Conservation (phyloP, 2,329 filamentous ascomycete genomes). For the Sarocladiaceae sp. region DNA sequence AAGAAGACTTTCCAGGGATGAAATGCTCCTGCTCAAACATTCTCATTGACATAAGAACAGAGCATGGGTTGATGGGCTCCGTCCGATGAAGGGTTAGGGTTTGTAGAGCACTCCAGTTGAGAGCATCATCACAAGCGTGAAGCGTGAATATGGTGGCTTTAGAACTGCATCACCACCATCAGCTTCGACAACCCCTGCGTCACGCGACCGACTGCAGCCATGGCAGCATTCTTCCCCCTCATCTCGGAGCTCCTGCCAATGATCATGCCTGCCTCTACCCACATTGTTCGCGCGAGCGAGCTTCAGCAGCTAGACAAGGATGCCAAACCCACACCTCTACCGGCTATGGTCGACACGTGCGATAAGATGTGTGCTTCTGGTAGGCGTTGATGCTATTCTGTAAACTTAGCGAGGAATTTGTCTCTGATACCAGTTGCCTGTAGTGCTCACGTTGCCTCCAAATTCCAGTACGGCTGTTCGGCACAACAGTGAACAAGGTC, state of each 20-base stretch:
- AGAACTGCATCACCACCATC: background rate
- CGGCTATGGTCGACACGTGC: conserved; percentile 60
- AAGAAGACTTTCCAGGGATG: no score
- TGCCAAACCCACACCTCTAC: conserved; percentile 19
- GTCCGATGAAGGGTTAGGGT: no score
- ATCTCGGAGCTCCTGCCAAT: conserved; percentile 56
- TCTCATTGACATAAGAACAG: no score
- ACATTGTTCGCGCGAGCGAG: conserved; percentile 48
- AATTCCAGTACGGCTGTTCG: conserved; percentile 59
- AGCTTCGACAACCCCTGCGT: background rate
- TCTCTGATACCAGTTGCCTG: background rate
- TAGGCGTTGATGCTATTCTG: conserved; percentile 27
- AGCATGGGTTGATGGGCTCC: no score
- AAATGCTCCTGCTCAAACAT: no score
- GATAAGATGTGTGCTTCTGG: conserved; percentile 64
- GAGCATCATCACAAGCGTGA: background rate
- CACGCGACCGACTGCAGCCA: conserved; percentile 16
- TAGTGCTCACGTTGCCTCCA: conserved; percentile 61
- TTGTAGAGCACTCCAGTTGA: no score
- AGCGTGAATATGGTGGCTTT: no score
- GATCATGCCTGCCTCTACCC: conserved; percentile 54
- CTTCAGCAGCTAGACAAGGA: conserved; percentile 27
- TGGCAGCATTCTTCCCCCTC: conserved; percentile 51
- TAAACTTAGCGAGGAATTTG: background rate
- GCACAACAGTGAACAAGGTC: conserved; percentile 66